These are phyloP conservation scores for Xylariaceae sp. DNA, from an alignment of 2,329 filamentous ascomycete species.

Conservation along the genomic window DNA sequence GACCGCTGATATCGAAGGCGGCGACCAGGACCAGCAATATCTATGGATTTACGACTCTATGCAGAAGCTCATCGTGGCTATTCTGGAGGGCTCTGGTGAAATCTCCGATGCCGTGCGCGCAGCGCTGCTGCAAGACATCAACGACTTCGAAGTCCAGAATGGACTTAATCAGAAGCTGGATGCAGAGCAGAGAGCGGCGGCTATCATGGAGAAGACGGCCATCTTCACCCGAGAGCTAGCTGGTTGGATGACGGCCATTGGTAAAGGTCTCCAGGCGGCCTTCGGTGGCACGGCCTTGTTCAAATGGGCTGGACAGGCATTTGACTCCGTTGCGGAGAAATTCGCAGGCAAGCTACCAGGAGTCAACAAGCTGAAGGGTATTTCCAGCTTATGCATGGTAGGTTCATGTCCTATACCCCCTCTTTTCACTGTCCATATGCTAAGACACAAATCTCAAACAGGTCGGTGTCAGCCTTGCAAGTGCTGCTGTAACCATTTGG, in stretches of 20 bases:
- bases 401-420: background rate
- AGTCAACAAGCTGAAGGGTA: background rate
- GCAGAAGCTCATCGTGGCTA: background rate
- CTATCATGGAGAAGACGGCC: background rate
- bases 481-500: background rate
- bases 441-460: background rate
- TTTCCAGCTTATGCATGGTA: conserved; percentile 2
- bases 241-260: background rate
- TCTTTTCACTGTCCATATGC: background rate
- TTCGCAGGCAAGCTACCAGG: background rate
- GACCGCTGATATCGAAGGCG: background rate
- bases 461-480: background rate
- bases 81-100: background rate
- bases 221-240: background rate
- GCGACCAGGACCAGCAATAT: background rate
- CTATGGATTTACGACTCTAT: conserved; percentile 1
- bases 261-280: background rate
- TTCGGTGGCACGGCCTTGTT: background rate
- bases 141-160: background rate
- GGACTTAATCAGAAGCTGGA: background rate
- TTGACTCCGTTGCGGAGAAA: background rate
- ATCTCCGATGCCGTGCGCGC: background rate
- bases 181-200: background rate
- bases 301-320: conserved; percentile 1
- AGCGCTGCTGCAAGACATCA: background rate